Base-by-base conservation (phyloP, 768 basidiomycete species). In the Galerina marginata region DNA sequence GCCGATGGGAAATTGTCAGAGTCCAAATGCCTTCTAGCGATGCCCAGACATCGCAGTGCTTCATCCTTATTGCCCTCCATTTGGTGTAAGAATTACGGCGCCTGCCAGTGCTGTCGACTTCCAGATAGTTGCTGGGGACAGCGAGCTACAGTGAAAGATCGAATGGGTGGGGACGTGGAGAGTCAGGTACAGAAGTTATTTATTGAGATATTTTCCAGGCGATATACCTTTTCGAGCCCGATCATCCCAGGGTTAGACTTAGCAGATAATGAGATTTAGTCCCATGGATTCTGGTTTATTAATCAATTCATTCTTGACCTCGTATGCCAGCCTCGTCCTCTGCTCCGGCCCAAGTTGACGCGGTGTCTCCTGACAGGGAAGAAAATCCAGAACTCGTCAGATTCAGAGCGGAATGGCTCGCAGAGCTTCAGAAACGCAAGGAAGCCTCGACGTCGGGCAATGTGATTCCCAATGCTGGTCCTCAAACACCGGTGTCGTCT, bases 11-110 rank as follows among this genome's bases (percentile, higher is more conserved):
- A 77, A 72, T 96, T 93, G 49, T 85, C 87, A 46, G 86, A 79
- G 55, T 88, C 83, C 61, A 85, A 81, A 72, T 95, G 88, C 68
- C 85, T 85, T 69, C 87, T 86, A 2, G 95, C 90, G 63, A 97
- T 92, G 49, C 76, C 72, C 52, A 96, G 83, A 71, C 92, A 93
- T 67, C 90, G 87, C 58, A 90, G 73, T 38, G 94, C 94, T 75
- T 96, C 94, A 71, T 96, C 94, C 66, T 86, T 92, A 81, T 96
- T 96, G 75, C 89, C 88, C 74, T 92, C 91, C 91, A 92, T 91
- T 40, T 6, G 33, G 59, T 26, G 20, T 54, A 40, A 14, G 16
- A 48, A 38, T 39, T 37, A 38, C 20, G 4, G 42, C 12, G 47
- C 11, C 33, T 26, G 44, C 29, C 16, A 40, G 47, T 50, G 58